These are phyloP conservation scores for Taphrina populina DNA, from an alignment of 1,139 yeast species.

Conservation along the genomic window DNA sequence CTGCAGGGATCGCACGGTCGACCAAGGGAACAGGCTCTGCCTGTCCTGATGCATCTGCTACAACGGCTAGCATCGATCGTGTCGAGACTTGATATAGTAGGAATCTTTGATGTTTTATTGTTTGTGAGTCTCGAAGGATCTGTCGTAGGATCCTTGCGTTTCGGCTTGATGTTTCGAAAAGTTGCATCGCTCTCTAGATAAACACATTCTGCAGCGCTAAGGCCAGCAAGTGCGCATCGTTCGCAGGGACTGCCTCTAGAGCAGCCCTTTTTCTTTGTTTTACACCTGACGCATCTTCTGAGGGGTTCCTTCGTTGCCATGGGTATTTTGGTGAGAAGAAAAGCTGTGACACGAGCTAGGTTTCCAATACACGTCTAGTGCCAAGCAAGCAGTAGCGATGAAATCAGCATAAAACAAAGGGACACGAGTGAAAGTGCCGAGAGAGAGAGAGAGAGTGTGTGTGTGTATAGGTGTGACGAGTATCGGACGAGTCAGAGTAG, in stretches of 20 bases:
- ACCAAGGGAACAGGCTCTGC: constrained; percentile 21
- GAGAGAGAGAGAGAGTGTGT: too few species aligned
- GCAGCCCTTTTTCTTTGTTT: constrained; percentile 33
- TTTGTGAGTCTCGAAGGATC: too few species aligned
- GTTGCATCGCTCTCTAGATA: constrained; percentile 31
- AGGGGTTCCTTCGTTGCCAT: constrained; percentile 29
- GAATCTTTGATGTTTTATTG: too few species aligned
- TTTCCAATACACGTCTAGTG: too few species aligned
- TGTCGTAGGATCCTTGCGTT: constrained; percentile 7
- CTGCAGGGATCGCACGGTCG: constrained; percentile 31
- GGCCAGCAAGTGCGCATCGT: constrained; percentile 30
- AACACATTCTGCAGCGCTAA: constrained; percentile 26
- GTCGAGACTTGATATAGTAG: not conserved
- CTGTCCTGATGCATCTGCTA: constrained; percentile 32
- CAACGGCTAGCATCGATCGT: constrained; percentile 11
- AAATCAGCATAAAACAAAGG: too few species aligned
- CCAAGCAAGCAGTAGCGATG: too few species aligned
- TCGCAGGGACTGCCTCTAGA: constrained; percentile 31
- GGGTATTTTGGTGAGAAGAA: too few species aligned
- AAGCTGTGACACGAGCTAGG: too few species aligned
- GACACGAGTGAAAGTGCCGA: too few species aligned
- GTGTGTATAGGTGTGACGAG: too few species aligned
- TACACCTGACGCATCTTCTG: constrained; percentile 29
- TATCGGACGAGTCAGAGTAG: too few species aligned
- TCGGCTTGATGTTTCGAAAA: constrained; percentile 19